Base-by-base conservation (phyloP, 1,139 yeast genomes). In the Suhomyces bokatorum region DNA sequence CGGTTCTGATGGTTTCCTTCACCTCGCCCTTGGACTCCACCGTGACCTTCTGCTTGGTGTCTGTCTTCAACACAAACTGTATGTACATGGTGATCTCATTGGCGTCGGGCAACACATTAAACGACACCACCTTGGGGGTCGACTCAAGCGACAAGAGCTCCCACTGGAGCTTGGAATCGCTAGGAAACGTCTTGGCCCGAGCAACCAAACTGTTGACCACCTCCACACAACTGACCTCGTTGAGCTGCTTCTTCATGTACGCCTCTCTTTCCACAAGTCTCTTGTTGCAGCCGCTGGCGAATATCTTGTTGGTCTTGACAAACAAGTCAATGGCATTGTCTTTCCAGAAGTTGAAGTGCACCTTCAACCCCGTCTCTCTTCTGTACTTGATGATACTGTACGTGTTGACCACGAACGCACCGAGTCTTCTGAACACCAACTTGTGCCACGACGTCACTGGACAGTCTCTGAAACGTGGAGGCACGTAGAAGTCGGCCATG, bases 1-100 rank as follows among this genome's bases (percentile, higher is more conserved):
- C 83, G 47, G 77, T 77, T 51, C 83, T 77, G 54, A 81, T 85
- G n/a, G 66, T 63, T 14, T 53, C 63, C 28, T 61, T 52, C 32
- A 64, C 57, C 17, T 55, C 52, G 43, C 78, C 69, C 8, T 75
- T 77, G 26, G 45, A 42, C 27, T 71, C 67, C 28, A 76, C 64
- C 35, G 82, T 72, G 41, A 90, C 70, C 55, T 82, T 79, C 64
- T 90, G 97, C 44, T 76, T 77, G 8, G 96, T 85, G 47, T 80
- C 77, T 50, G 88, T 83, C 54, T 81, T 80, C 67, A 90, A 85
- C n/a, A 86, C 82, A 36, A 87, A 73, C 69, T 89, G 96, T 32
- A 87, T 77, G 55, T 75, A 81, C 43, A 82, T 80, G 33, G 87
- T 70, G 12, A 88, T 81, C 67, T 79, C 84, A 73, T 82, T 76